Evolutionary conservation across 805 yeast genomes (phyloP).

Genomic region (Brettanomyces anomalus): DNA sequence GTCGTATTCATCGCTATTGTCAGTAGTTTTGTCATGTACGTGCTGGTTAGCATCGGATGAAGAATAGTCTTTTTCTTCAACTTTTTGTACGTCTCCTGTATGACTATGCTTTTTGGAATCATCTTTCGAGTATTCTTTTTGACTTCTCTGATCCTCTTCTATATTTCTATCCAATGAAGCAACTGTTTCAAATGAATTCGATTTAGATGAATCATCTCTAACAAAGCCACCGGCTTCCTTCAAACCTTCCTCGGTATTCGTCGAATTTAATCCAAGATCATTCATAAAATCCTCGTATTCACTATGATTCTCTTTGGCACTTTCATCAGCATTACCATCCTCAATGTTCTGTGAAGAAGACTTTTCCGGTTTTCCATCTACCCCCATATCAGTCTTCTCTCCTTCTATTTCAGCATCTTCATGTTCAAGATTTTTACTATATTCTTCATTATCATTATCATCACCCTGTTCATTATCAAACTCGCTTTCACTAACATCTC

Average conservation of each 20-base stretch:
- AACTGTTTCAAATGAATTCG: too few species aligned
- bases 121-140: too few species aligned
- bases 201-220: background rate
- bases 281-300: slow-evolving; percentile 10
- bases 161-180: too few species aligned
- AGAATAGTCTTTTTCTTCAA: too few species aligned
- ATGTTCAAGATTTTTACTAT: too few species aligned
- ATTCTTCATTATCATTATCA: background rate
- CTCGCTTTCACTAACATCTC: slow-evolving; percentile 8
- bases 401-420: background rate
- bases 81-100: too few species aligned
- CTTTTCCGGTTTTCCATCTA: background rate
- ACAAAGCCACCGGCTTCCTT: slow-evolving; percentile 1
- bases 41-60: too few species aligned
- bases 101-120: too few species aligned
- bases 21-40: too few species aligned
- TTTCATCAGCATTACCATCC: background rate
- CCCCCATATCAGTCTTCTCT: background rate
- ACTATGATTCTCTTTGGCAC: background rate
- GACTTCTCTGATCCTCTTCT: too few species aligned
- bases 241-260: slow-evolving; percentile 1
- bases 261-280: slow-evolving; percentile 3
- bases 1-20: background rate
- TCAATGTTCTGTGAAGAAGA: too few species aligned
- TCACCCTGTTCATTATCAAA: slow-evolving; percentile 10